Conservation (phyloP, 768 basidiomycete genomes). For the Amanita molliuscula region DNA sequence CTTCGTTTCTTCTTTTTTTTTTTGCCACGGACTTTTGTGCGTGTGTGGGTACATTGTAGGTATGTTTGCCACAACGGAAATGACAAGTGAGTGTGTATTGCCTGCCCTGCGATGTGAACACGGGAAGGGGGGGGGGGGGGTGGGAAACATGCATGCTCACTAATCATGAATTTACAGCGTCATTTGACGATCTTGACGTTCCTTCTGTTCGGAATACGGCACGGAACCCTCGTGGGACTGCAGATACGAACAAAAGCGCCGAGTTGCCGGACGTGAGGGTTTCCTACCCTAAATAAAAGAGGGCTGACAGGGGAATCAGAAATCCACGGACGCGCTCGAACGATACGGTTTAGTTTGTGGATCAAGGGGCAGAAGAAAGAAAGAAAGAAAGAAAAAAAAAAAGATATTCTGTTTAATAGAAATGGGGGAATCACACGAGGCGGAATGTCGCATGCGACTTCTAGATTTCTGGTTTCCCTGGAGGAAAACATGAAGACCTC, state of each 20-base stretch:
- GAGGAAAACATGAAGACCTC: not conserved
- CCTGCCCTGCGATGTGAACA: not conserved
- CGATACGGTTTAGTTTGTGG: not conserved
- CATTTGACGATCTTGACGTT: not conserved
- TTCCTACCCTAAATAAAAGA: not conserved
- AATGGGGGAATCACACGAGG: not conserved
- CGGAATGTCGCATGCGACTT: not conserved
- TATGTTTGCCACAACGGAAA: too few species aligned
- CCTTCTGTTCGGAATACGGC: not conserved
- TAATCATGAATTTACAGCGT: not conserved
- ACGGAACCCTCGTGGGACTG: not conserved
- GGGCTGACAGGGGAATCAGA: not conserved
- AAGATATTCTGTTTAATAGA: not conserved
- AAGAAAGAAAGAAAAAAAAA: too few species aligned
- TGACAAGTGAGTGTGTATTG: too few species aligned
- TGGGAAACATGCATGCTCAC: not conserved
- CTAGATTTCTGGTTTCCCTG: not conserved
- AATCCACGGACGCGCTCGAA: not conserved
- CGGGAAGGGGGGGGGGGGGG: too few species aligned
- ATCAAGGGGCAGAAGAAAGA: not conserved
- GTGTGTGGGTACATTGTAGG: too few species aligned
- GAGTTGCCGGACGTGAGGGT: not conserved
- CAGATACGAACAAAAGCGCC: not conserved
- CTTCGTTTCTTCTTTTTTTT: too few species aligned
- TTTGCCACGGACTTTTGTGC: too few species aligned